These are phyloP conservation scores for Eutrema yunnanense DNA, from an alignment of 345 rosid genomes.

Conservation along the genomic window DNA sequence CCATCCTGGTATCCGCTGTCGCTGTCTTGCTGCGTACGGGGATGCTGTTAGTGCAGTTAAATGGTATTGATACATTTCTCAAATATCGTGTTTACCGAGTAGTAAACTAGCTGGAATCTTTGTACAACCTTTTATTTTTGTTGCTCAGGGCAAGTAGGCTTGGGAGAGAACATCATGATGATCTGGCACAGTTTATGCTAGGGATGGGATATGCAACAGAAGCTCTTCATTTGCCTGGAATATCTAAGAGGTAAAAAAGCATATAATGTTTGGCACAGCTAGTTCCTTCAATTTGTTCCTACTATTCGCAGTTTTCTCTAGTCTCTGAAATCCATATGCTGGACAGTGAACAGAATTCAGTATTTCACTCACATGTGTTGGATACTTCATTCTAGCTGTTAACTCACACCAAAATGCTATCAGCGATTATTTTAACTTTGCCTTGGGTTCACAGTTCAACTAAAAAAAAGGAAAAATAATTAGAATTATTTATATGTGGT, in stretches of 20 bases:
- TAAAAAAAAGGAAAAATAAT: neutral
- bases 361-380: neutral
- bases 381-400: neutral
- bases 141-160: constrained; percentile 94
- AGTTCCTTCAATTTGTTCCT: neutral
- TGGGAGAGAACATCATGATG: constrained; percentile 98
- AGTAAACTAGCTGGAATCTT: constrained; percentile 3
- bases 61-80: constrained; percentile 48
- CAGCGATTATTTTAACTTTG: neutral
- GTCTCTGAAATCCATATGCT: constrained; percentile 4
- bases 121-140: neutral
- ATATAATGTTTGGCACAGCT: neutral
- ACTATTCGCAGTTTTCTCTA: neutral
- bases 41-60: constrained; percentile 98
- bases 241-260: constrained; percentile 77
- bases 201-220: constrained; percentile 99
- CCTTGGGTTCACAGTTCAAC: neutral
- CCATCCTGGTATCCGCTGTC: constrained; percentile 98
- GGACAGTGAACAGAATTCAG: neutral
- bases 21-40: constrained; percentile 96
- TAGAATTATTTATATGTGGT: constrained; percentile 4
- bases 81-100: neutral
- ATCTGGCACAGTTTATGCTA: constrained; percentile 93
- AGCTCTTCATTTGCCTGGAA: constrained; percentile 99
- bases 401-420: neutral